Percentiles rank a stretch among this genome's conserved stretches.
phyloP scores from a whole-genome alignment of 2,329 filamentous ascomycete genomes.

The Botrytis porri region DNA sequence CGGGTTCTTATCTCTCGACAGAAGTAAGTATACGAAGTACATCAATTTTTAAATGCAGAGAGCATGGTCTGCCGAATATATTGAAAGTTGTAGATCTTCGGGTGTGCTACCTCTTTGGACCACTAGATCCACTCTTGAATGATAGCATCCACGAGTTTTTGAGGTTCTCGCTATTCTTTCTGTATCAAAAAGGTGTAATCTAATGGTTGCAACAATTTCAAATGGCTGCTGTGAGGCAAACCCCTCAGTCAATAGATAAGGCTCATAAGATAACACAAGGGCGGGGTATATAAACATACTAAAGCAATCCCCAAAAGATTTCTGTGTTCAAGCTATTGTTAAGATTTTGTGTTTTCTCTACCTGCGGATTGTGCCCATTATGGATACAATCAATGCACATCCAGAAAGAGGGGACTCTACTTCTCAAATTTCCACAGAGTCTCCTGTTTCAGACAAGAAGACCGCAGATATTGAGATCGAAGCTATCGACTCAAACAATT shows the following conservation, averaged over 20 bases:
- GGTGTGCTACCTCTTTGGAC: background rate
- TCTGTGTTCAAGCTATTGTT: background rate
- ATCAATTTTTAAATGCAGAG: background rate
- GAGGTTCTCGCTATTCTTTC: background rate
- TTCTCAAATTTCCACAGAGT: background rate
- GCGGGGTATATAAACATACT: background rate
- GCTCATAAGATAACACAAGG: background rate
- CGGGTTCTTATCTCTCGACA: background rate
- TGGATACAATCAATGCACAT: conserved; percentile 8
- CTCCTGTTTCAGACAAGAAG: background rate
- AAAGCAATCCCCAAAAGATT: background rate
- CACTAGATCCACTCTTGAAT: background rate
- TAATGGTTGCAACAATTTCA: background rate
- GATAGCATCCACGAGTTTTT: background rate
- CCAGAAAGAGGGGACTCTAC: background rate
- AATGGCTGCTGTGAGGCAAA: background rate
- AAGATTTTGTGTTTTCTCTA: background rate
- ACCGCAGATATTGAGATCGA: background rate
- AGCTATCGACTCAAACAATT: conserved; percentile 6
- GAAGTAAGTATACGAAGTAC: too few species aligned
- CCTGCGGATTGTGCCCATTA: background rate
- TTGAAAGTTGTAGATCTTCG: background rate
- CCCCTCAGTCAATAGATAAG: background rate
- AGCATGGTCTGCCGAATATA: background rate
- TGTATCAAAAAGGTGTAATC: background rate